Base-by-base conservation (phyloP, 805 yeast genomes). In the Saccharomycopsis javanensis region DNA sequence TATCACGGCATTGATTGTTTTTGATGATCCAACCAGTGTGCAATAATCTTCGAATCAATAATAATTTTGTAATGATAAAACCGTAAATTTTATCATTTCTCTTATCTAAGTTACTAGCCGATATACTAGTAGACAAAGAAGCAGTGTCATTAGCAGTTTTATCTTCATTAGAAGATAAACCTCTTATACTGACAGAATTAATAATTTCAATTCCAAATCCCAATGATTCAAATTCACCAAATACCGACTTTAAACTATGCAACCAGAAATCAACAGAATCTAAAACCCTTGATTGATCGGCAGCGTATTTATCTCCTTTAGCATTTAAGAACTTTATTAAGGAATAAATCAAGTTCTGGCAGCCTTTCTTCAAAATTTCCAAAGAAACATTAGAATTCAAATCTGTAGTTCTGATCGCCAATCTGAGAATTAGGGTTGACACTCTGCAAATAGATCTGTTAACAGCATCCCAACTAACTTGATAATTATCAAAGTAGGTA, bases 371-470 rank as follows among this genome's bases (percentile, higher is more conserved):
- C 63, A 69, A 68, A 5, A 64, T 65, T 23, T 62, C 60, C 1
- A 60, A 51, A 5, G 67, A 65, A 6, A 57, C 56, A 5, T 55
- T 55, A 42, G 18, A 20, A 42, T 20, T 42, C 48, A 42, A 42
- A 33, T 62, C 59, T 2, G 67, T 63, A 6, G 71, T 51, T 30
- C 69, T 50, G 3, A 69, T 65, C 1, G 80, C 68, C 5, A 78
- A 57, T 59, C 75, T 76, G 55, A 84, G 65, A 46, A 85, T 64
- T 51, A 81, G 70, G 3, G 81, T 74, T 18, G 81, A 74, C 8
- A 80, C 74, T 54, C 90, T 77, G 63, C 88, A 83, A 45, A 82
- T 69, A 0, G 87, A 79, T 65, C 88, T 74, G 3, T 87, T 83
- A 51, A 79, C 73, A 37, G 81, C 75, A 66, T 74, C 80, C 89